A percentile compares a stretch with the other conserved stretches of the same genome.
Evolutionary conservation across 257 asterid genomes (phyloP).

Genomic region (Catharanthus roseus): DNA sequence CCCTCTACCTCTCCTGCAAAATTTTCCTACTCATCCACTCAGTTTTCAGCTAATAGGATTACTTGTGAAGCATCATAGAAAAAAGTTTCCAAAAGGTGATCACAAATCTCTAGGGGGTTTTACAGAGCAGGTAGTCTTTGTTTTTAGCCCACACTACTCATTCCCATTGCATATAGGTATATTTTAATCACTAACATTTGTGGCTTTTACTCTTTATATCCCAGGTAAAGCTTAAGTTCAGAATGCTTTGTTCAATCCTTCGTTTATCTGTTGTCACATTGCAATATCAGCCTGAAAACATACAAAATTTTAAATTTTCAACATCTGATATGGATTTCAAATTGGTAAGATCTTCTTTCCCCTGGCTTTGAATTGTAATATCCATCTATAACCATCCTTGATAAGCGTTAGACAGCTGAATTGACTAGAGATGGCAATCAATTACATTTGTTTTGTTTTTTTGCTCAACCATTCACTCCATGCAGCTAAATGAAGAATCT

Average conservation of each 20-base stretch:
- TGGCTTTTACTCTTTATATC: constrained; percentile 11
- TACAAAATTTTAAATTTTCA: constrained; percentile 32
- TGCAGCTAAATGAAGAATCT: no score
- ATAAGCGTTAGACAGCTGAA: background rate
- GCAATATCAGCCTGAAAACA: constrained; percentile 31
- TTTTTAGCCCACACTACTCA: constrained; percentile 2
- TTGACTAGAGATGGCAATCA: background rate
- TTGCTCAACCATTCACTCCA: no score
- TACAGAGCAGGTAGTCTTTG: constrained; percentile 37
- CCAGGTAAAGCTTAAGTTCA: constrained; percentile 53
- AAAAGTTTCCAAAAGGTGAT: constrained; percentile 52
- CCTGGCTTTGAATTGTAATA: background rate
- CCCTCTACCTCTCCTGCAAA: constrained; percentile 1
- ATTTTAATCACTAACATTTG: constrained; percentile 2
- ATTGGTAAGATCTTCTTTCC: constrained; percentile 43
- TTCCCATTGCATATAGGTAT: background rate
- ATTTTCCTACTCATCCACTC: constrained; percentile 19
- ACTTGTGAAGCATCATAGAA: constrained; percentile 70
- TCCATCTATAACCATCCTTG: background rate
- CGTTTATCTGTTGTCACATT: constrained; percentile 49
- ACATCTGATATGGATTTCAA: constrained; percentile 43
- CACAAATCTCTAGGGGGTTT: constrained; percentile 33
- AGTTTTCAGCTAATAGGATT: constrained; percentile 61
- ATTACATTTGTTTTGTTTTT: no score
- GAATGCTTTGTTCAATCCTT: constrained; percentile 53